These are phyloP conservation scores for Phoma herbarum DNA, from an alignment of 2,329 filamentous ascomycete species.

Conservation along the genomic window DNA sequence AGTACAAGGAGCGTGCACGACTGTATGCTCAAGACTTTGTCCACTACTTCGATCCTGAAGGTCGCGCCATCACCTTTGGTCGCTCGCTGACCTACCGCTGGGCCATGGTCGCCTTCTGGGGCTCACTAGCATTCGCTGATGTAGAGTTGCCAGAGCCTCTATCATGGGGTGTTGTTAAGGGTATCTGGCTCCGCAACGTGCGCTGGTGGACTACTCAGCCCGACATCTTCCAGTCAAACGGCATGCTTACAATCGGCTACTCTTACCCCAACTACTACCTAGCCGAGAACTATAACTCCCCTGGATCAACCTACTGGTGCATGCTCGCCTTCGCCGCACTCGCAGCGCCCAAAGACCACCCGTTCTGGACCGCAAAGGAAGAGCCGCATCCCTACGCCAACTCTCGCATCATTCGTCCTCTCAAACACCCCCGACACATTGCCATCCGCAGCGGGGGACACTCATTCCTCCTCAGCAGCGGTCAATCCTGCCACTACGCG, in stretches of 20 bases:
- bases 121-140: constrained; percentile 76
- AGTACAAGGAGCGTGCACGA: constrained; percentile 74
- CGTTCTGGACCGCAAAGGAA: constrained; percentile 77
- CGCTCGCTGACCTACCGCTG: constrained; percentile 83
- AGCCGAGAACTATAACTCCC: constrained; percentile 85
- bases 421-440: constrained; percentile 77
- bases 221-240: constrained; percentile 77
- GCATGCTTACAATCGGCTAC: constrained; percentile 79
- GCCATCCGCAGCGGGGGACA: constrained; percentile 75
- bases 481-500: constrained; percentile 83
- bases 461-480: constrained; percentile 74
- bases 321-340: constrained; percentile 80
- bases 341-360: constrained; percentile 72
- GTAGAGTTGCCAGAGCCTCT: constrained; percentile 76
- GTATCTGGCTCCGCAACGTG: constrained; percentile 75
- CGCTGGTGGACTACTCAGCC: constrained; percentile 81
- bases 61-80: constrained; percentile 77
- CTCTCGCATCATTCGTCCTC: constrained; percentile 66
- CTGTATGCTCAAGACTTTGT: constrained; percentile 74
- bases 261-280: constrained; percentile 83
- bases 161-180: constrained; percentile 82
- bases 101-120: constrained; percentile 86
- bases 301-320: constrained; percentile 77
- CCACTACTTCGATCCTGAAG: constrained; percentile 78
- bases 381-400: constrained; percentile 65